Conservation (phyloP, 208 protist genomes). For the Vickermania ingenoplastis region DNA sequence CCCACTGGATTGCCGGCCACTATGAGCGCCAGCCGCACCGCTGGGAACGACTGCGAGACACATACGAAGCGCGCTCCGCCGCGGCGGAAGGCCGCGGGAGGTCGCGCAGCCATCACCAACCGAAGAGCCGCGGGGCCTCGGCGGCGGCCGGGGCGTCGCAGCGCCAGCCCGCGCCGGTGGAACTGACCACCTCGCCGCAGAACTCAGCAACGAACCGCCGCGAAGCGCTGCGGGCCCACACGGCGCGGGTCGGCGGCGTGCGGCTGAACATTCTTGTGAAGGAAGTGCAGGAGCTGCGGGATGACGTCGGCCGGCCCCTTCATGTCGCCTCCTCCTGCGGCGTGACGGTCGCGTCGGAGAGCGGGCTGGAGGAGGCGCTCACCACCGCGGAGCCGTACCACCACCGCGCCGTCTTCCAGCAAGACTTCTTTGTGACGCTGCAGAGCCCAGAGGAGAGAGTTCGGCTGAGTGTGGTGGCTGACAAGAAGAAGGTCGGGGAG, state of each 20-base stretch:
- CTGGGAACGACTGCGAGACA: neutral
- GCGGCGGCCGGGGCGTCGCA: neutral
- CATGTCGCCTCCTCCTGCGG: constrained; percentile 21
- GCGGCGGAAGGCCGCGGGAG: neutral
- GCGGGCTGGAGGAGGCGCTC: constrained; percentile 7
- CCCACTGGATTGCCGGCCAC: constrained; percentile 67
- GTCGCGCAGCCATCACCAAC: no score
- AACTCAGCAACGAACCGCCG: neutral
- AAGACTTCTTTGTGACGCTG: constrained; percentile 15
- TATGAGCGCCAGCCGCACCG: constrained; percentile 11
- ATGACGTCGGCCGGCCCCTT: constrained; percentile 29
- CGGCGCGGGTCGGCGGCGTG: constrained; percentile 9
- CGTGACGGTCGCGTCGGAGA: neutral
- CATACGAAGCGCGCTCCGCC: neutral
- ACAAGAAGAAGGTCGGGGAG: neutral
- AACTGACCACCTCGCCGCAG: neutral
- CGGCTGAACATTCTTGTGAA: constrained; percentile 36
- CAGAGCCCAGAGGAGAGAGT: constrained; percentile 3
- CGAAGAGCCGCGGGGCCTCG: neutral
- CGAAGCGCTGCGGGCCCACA: neutral
- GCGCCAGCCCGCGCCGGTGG: neutral
- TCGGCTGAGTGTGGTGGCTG: neutral
- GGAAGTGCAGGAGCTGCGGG: constrained; percentile 35
- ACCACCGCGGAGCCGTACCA: constrained; percentile 16
- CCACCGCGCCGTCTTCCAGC: constrained; percentile 14